Percentiles rank a stretch among this genome's conserved stretches.
Conservation (phyloP, 306 rosid species). For the Gastrolobium villosum region DNA sequence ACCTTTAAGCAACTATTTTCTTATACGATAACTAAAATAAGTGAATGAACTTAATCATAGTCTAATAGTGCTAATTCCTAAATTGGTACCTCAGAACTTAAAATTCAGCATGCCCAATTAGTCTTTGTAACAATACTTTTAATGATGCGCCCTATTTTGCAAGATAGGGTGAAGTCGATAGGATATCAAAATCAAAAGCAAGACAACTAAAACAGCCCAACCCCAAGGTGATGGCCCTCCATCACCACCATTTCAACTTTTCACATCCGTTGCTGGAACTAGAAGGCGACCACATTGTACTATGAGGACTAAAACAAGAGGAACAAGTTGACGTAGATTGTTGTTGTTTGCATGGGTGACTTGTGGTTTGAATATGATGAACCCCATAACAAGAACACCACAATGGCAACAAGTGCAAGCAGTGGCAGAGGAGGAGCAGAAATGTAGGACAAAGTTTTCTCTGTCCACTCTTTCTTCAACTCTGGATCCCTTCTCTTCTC, state of each 20-base stretch:
- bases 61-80: not conserved
- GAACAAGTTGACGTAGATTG: not conserved
- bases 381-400: conserved; percentile 41
- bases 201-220: not conserved
- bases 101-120: not conserved
- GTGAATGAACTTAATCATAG: not conserved
- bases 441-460: conserved; percentile 52
- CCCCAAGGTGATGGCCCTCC: not conserved
- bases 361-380: conserved; percentile 35
- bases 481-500: conserved; percentile 54
- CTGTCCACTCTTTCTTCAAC: conserved; percentile 61
- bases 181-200: conserved; percentile 22
- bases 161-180: not conserved
- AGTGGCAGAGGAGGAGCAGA: conserved; percentile 63
- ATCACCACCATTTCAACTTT: not conserved
- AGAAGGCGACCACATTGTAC: not conserved
- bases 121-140: not conserved
- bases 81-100: not conserved
- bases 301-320: not conserved
- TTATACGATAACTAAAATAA: not conserved
- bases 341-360: conserved; percentile 2
- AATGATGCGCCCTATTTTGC: no score
- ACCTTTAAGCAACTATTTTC: not conserved
- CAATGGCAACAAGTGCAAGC: conserved; percentile 62
- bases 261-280: not conserved